Percentiles rank a stretch among this genome's conserved stretches.
Evolutionary conservation across 1,284 basidiomycete species (phyloP).

Genomic region (Trametes sp.): DNA sequence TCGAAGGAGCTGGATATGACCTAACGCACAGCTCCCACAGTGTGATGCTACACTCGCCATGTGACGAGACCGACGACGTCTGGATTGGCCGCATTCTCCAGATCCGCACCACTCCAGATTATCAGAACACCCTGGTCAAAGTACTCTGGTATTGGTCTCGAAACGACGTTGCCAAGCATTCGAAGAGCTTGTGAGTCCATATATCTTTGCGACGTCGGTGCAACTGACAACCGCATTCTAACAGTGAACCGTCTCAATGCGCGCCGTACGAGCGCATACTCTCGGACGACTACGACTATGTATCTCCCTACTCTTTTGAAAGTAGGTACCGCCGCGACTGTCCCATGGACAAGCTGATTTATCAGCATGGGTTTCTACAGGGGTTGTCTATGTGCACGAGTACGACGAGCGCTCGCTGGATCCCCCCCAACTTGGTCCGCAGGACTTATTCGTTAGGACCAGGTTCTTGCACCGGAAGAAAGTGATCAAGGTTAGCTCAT

Average conservation of each 20-base stretch:
- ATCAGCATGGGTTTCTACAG: neutral
- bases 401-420: slow-evolving; percentile 28
- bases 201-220: too few species aligned
- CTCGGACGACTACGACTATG: slow-evolving; percentile 30
- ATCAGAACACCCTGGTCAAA: slow-evolving; percentile 8
- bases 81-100: slow-evolving; percentile 26
- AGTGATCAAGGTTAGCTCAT: slow-evolving; percentile 8
- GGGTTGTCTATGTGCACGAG: slow-evolving; percentile 21
- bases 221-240: neutral
- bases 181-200: slow-evolving; percentile 23
- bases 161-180: slow-evolving; percentile 14
- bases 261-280: slow-evolving; percentile 30
- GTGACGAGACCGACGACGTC: slow-evolving; percentile 18
- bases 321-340: slow-evolving; percentile 3
- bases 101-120: slow-evolving; percentile 16
- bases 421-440: slow-evolving; percentile 20
- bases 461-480: slow-evolving; percentile 6
- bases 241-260: slow-evolving; percentile 15
- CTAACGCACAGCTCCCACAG: slow-evolving; percentile 4
- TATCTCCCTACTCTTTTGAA: slow-evolving; percentile 22
- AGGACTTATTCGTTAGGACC: slow-evolving; percentile 25
- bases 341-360: neutral
- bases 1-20: neutral
- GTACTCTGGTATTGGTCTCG: slow-evolving; percentile 31
- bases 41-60: slow-evolving; percentile 22